phyloP scores from a whole-genome alignment of 495 filamentous ascomycete genomes.

The Aspergillus biplanus region DNA sequence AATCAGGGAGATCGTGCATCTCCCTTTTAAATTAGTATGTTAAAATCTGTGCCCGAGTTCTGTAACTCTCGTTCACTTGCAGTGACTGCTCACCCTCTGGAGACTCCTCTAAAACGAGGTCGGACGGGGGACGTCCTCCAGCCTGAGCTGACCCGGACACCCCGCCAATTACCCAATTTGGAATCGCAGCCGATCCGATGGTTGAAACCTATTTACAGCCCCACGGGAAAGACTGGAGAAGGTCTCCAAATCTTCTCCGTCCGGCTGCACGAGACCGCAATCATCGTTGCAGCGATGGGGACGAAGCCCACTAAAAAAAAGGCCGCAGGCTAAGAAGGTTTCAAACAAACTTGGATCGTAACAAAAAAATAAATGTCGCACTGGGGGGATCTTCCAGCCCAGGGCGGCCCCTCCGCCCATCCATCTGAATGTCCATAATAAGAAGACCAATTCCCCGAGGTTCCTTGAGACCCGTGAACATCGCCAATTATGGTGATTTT shows the following conservation, averaged over 20 bases:
- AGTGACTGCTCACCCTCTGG: not conserved
- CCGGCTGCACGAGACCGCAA: conserved; percentile 5
- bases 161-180: conserved; percentile 21
- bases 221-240: conserved; percentile 9
- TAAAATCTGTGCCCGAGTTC: not conserved
- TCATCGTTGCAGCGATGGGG: not conserved
- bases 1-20: conserved; percentile 3
- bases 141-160: conserved; percentile 4
- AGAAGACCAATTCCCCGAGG: not conserved
- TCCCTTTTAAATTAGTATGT: conserved; percentile 3
- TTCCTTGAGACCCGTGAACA: not conserved
- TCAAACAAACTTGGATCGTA: not conserved
- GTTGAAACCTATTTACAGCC: not conserved
- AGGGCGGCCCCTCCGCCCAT: not conserved
- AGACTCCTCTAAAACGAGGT: conserved; percentile 2
- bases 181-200: conserved; percentile 20
- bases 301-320: conserved; percentile 9
- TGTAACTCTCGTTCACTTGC: not conserved
- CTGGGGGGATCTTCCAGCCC: conserved; percentile 2
- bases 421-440: not conserved
- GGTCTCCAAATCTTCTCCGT: conserved; percentile 8
- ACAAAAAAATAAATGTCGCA: conserved; percentile 15
- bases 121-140: conserved; percentile 6
- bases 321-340: conserved; percentile 1
- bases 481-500: not conserved